phyloP scores from a whole-genome alignment of 306 rosid species.

The Vigna angularis region DNA sequence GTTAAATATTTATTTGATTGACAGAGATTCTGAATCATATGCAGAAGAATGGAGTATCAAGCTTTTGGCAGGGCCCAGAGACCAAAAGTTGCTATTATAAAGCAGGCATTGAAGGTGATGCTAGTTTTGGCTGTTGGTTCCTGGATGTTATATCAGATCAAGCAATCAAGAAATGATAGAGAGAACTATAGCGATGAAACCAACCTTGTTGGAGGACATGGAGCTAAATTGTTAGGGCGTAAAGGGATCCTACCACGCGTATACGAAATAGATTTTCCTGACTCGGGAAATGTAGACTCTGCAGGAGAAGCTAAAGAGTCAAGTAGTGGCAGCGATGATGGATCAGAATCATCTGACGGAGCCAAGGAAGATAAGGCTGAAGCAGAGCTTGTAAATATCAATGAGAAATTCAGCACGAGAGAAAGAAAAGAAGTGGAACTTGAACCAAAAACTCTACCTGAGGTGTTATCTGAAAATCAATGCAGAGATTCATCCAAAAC shows the following conservation, averaged over 20 bases:
- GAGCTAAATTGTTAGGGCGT: slow-evolving; percentile 38
- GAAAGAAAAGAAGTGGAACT: slow-evolving; percentile 33
- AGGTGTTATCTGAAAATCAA: slow-evolving; percentile 1
- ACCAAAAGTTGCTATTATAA: slow-evolving; percentile 48
- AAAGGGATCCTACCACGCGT: slow-evolving; percentile 37
- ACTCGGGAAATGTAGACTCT: slow-evolving; percentile 37
- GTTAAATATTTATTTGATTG: slow-evolving; percentile 23
- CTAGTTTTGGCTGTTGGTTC: slow-evolving; percentile 49
- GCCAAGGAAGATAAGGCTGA: slow-evolving; percentile 13
- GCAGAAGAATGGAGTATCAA: slow-evolving; percentile 52
- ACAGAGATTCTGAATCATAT: slow-evolving; percentile 28
- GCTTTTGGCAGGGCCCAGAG: slow-evolving; percentile 49
- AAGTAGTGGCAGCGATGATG: slow-evolving; percentile 29
- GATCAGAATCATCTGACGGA: slow-evolving; percentile 1
- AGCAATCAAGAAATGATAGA: slow-evolving; percentile 33
- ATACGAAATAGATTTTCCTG: slow-evolving; percentile 33
- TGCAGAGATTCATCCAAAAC: not conserved
- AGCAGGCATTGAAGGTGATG: slow-evolving; percentile 47
- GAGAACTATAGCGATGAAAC: slow-evolving; percentile 21
- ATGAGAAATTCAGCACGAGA: slow-evolving; percentile 11
- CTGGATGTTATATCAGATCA: slow-evolving; percentile 57
- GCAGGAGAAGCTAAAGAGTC: slow-evolving; percentile 19
- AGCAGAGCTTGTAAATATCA: slow-evolving; percentile 9
- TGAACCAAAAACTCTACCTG: slow-evolving; percentile 29
- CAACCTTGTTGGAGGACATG: slow-evolving; percentile 28